Percentiles rank a stretch among this genome's conserved stretches.
These are phyloP conservation scores for Malania oleifera DNA, from an alignment of 164 flowering plant genomes.

Conservation along the genomic window DNA sequence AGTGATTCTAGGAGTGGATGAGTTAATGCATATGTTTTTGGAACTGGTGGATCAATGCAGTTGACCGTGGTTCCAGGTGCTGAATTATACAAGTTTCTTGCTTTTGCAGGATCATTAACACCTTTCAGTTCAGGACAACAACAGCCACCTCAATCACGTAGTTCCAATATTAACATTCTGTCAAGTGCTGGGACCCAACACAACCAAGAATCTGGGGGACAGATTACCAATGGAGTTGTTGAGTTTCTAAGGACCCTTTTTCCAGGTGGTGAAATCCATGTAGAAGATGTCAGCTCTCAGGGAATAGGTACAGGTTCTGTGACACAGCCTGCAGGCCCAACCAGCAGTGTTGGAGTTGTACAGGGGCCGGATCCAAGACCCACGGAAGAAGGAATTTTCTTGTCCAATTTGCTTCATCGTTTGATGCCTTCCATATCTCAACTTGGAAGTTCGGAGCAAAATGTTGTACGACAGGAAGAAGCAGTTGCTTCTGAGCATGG, in stretches of 20 bases:
- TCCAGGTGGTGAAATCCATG: slow-evolving; percentile 26
- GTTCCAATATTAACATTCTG: slow-evolving; percentile 15
- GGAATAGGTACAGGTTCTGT: slow-evolving; percentile 7
- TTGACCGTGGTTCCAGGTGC: slow-evolving; percentile 3
- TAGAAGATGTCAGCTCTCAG: slow-evolving; percentile 13
- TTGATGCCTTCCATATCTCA: slow-evolving; percentile 26
- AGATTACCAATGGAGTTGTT: slow-evolving; percentile 13
- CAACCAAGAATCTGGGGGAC: slow-evolving; percentile 20
- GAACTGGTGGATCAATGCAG: background rate
- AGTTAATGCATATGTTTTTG: background rate
- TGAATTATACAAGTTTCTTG: background rate
- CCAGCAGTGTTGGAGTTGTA: slow-evolving; percentile 7
- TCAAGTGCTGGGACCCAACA: slow-evolving; percentile 21
- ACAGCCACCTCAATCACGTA: slow-evolving; percentile 15
- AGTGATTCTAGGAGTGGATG: background rate
- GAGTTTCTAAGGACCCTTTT: slow-evolving; percentile 22
- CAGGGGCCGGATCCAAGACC: slow-evolving; percentile 18
- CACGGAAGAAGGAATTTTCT: slow-evolving; percentile 27
- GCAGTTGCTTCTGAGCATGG: slow-evolving; percentile 8
- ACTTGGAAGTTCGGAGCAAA: background rate
- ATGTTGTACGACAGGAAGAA: background rate
- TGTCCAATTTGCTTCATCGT: slow-evolving; percentile 29
- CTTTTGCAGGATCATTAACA: slow-evolving; percentile 18
- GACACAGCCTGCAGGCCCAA: slow-evolving; percentile 9
- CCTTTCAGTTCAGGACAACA: slow-evolving; percentile 17